Percentiles rank a stretch among this genome's conserved stretches.
These are phyloP conservation scores for Platanthera guangdongensis DNA, from an alignment of 106 monocot species.

Conservation along the genomic window DNA sequence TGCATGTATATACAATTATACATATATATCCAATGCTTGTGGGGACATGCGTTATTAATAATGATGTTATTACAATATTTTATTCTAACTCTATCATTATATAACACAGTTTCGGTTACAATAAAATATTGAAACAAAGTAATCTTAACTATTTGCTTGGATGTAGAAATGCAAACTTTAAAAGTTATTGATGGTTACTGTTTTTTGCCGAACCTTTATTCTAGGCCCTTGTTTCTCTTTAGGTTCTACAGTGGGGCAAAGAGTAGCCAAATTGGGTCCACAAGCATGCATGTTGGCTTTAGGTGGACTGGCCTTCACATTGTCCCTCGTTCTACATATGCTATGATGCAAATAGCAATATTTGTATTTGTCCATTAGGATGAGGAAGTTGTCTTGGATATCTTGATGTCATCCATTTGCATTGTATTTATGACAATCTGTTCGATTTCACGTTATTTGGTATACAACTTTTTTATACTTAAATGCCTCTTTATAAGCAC, in stretches of 20 bases:
- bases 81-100: neutral
- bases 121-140: neutral
- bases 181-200: neutral
- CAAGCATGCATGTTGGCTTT: neutral
- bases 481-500: neutral
- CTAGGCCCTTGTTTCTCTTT: neutral
- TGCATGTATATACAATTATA: neutral
- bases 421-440: neutral
- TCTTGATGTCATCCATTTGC: neutral
- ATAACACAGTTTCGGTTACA: neutral
- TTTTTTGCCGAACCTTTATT: neutral
- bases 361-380: neutral
- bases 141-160: neutral
- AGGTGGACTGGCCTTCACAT: neutral
- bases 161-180: neutral
- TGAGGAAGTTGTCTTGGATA: neutral
- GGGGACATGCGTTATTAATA: neutral
- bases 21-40: neutral
- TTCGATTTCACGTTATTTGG: neutral
- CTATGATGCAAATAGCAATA: constrained; percentile 1
- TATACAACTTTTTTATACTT: neutral
- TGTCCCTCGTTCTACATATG: neutral
- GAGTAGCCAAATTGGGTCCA: neutral
- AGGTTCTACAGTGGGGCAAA: neutral
- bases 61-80: neutral